These are phyloP conservation scores for Neodidymelliopsis sp. DNA, from an alignment of 2,329 filamentous ascomycete species.

Conservation along the genomic window DNA sequence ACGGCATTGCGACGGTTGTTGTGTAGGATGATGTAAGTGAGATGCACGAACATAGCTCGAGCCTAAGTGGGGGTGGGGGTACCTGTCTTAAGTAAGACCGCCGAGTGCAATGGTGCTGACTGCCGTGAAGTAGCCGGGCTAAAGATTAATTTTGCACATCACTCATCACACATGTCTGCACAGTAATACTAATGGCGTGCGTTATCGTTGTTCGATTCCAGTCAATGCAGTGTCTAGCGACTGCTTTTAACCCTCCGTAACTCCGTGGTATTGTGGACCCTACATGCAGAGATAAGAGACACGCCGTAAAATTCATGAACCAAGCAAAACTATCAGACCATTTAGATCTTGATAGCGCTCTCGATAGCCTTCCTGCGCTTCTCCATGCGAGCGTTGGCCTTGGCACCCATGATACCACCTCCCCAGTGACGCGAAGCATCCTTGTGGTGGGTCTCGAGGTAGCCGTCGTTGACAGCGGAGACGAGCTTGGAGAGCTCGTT, in stretches of 20 bases:
- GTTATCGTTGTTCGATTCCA: slow-evolving; percentile 46
- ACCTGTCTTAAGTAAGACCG: slow-evolving; percentile 1
- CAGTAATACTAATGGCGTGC: slow-evolving; percentile 39
- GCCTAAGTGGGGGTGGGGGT: slow-evolving; percentile 11
- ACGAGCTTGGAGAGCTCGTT: slow-evolving; percentile 96
- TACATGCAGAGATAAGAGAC: slow-evolving; percentile 52
- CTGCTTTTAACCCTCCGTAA: slow-evolving; percentile 51
- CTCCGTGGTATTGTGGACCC: slow-evolving; percentile 49
- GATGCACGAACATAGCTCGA: slow-evolving; percentile 3
- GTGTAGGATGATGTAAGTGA: slow-evolving; percentile 13
- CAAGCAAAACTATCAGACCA: slow-evolving; percentile 32
- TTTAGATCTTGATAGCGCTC: slow-evolving; percentile 96
- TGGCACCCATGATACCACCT: slow-evolving; percentile 98
- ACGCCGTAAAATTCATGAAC: slow-evolving; percentile 47
- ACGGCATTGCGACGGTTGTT: slow-evolving; percentile 56
- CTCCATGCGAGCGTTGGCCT: slow-evolving; percentile 78
- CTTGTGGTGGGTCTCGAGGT: slow-evolving; percentile 89
- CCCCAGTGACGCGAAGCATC: slow-evolving; percentile 93
- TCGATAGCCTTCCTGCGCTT: slow-evolving; percentile 97
- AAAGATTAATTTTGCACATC: slow-evolving; percentile 16
- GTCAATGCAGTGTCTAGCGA: slow-evolving; percentile 44
- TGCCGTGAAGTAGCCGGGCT: not conserved
- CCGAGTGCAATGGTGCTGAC: not conserved
- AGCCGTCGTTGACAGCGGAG: slow-evolving; percentile 96
- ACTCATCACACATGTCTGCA: slow-evolving; percentile 26